A percentile compares a stretch with the other conserved stretches of the same genome.
Evolutionary conservation across 805 yeast species (phyloP).

Genomic region (Hemisphaericaspora nanyangensis): DNA sequence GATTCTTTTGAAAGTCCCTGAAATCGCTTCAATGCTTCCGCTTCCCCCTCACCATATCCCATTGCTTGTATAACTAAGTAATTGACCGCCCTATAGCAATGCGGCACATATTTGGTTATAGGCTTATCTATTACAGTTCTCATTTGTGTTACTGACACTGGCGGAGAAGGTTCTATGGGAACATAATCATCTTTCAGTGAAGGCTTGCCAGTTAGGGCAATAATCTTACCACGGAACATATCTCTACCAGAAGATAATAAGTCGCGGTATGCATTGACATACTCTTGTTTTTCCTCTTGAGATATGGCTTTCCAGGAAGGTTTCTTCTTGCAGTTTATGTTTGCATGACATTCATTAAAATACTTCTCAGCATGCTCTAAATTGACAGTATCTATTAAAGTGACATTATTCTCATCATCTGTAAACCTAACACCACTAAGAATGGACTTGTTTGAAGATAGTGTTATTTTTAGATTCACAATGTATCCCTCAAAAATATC

Average conservation of each 20-base stretch:
- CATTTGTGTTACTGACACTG: too few species aligned
- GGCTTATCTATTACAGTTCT: too few species aligned
- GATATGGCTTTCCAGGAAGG: neutral
- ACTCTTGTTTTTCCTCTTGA: neutral
- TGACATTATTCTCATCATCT: neutral
- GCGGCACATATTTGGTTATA: too few species aligned
- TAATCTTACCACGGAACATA: neutral
- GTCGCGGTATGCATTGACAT: neutral
- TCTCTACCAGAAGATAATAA: neutral
- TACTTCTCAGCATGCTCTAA: neutral
- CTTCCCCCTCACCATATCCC: too few species aligned
- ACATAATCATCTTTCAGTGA: neutral
- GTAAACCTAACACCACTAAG: neutral
- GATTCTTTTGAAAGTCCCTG: too few species aligned
- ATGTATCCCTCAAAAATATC: neutral
- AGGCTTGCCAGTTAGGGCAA: neutral
- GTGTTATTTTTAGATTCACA: neutral
- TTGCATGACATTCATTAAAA: neutral
- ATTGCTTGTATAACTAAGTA: too few species aligned
- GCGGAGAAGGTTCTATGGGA: neutral
- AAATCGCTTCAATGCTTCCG: too few species aligned
- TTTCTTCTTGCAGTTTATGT: too few species aligned
- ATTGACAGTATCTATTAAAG: neutral
- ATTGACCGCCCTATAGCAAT: too few species aligned
- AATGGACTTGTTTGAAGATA: neutral